Evolutionary conservation across 148 eudicot species (phyloP), one percentile per base, ranked within the genome.

Genomic region (Cornus kousa): DNA sequence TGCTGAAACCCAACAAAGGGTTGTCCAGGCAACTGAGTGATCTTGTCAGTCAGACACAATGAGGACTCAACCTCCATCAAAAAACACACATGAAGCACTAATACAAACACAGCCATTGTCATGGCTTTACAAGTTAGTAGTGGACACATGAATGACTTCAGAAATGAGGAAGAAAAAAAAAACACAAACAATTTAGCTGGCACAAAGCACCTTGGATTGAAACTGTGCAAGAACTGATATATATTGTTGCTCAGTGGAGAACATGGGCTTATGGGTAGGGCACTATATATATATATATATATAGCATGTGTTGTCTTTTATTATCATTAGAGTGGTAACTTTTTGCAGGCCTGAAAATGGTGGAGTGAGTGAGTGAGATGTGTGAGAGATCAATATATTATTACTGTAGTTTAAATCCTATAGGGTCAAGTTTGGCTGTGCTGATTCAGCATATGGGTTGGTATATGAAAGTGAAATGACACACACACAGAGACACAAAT

Each of bases 1-100:
- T 95, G 98, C 14, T 90, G 89, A 79, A 95, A 95, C n/a, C 79
- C 87, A 33, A 95, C 97, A 78, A 77, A 59, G 35, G 97, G 97
- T 79, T 95, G 98, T 4, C 98, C 98, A 20, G 98, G 97, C 24
- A 95, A 80, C 71, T 74, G 74, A 13, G 67, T 69, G 64, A 95
- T 90, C 82, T 80, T 88, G 70, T 93, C 98, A 67, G 75, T 59
- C 24, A 71, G 76, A 62, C 70, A 76, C 10, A 68, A 55, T 39
- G 81, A 72, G n/a, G 81, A 57, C 69, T 74, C 76, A 70, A 50
- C 78, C 74, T 60, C 43, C 76, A 81, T 68, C 5, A 67, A 67
- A 79, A 64, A 48, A 50, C 77, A 72, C 32, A 84, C 74, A 9
- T 59, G 77, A 68, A 75, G 66, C 3, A 57, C 62, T 7, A 62